Evolutionary conservation across 176 grass and related monocot genomes (phyloP).

Genomic region (Poa annua): DNA sequence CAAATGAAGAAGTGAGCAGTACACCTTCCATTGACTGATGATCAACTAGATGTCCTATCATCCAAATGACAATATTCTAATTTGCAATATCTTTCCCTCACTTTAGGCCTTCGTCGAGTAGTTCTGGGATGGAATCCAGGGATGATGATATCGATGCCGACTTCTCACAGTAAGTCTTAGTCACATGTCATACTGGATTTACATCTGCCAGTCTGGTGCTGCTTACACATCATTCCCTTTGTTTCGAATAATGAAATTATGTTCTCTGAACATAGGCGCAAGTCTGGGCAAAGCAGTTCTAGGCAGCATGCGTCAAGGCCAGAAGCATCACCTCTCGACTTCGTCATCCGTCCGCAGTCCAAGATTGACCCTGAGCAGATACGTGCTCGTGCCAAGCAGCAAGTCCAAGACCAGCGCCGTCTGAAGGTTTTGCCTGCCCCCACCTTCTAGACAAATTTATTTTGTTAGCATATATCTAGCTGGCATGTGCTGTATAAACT

Average conservation of each 20-base stretch:
- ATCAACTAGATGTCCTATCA: not conserved
- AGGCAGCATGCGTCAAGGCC: constrained; percentile 87
- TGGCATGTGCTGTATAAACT: constrained; percentile 8
- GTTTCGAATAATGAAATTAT: not conserved
- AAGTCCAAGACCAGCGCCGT: constrained; percentile 69
- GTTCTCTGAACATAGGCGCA: constrained; percentile 44
- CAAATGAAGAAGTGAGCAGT: constrained; percentile 70
- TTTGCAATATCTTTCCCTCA: not conserved
- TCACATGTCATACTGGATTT: not conserved
- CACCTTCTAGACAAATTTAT: not conserved
- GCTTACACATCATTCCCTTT: not conserved
- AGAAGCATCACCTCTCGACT: constrained; percentile 95
- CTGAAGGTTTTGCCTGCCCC: constrained; percentile 54
- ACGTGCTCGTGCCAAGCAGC: constrained; percentile 81
- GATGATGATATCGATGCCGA: constrained; percentile 88
- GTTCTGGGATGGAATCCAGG: constrained; percentile 66
- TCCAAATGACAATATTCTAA: not conserved
- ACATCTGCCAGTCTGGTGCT: not conserved
- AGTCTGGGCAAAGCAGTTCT: constrained; percentile 60
- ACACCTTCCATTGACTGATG: not conserved
- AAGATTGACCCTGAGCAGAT: constrained; percentile 86
- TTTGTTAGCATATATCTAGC: not conserved
- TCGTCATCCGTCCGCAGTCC: constrained; percentile 83
- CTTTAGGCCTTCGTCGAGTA: constrained; percentile 72
- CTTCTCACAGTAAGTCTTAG: constrained; percentile 82